Percentiles rank a stretch among this genome's conserved stretches.
Evolutionary conservation across 2,329 filamentous ascomycete genomes (phyloP).

Genomic region (Scedosporium aurantiacum): DNA sequence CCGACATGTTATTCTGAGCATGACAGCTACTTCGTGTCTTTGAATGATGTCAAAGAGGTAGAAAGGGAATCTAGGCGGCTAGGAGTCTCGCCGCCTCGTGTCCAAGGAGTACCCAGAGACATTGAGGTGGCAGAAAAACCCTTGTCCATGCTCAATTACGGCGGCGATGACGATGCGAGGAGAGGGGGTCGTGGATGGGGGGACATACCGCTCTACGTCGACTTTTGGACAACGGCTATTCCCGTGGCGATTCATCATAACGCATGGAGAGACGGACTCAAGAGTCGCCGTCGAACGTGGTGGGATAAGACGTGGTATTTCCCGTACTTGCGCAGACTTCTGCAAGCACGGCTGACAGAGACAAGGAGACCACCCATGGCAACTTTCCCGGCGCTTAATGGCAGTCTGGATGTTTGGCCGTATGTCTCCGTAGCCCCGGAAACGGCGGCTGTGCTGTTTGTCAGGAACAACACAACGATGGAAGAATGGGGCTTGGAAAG

Average conservation of each 20-base stretch:
- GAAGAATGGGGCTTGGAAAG: neutral
- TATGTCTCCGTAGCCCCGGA: neutral
- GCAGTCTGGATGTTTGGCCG: neutral
- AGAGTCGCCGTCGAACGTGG: slow-evolving; percentile 13
- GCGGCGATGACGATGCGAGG: too few species aligned
- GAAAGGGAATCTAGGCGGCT: slow-evolving; percentile 11
- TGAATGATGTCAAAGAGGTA: slow-evolving; percentile 11
- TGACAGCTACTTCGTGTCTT: slow-evolving; percentile 15
- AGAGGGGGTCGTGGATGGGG: neutral
- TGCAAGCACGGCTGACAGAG: slow-evolving; percentile 3
- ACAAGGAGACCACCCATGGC: neutral
- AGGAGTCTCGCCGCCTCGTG: slow-evolving; percentile 15
- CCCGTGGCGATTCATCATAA: slow-evolving; percentile 16
- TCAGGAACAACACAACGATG: neutral
- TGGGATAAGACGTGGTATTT: slow-evolving; percentile 17
- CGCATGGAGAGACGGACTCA: slow-evolving; percentile 12
- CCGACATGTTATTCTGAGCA: slow-evolving; percentile 18
- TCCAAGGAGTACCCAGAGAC: slow-evolving; percentile 14
- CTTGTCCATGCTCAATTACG: neutral
- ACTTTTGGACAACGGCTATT: slow-evolving; percentile 14
- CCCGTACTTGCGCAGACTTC: slow-evolving; percentile 12
- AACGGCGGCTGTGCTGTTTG: neutral
- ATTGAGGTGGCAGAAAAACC: slow-evolving; percentile 11
- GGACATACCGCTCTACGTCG: slow-evolving; percentile 7
- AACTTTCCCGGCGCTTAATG: neutral